Evolutionary conservation across 305 asterid species (phyloP), one percentile per base, ranked within the genome.

Genomic region (Rubia peregrina): DNA sequence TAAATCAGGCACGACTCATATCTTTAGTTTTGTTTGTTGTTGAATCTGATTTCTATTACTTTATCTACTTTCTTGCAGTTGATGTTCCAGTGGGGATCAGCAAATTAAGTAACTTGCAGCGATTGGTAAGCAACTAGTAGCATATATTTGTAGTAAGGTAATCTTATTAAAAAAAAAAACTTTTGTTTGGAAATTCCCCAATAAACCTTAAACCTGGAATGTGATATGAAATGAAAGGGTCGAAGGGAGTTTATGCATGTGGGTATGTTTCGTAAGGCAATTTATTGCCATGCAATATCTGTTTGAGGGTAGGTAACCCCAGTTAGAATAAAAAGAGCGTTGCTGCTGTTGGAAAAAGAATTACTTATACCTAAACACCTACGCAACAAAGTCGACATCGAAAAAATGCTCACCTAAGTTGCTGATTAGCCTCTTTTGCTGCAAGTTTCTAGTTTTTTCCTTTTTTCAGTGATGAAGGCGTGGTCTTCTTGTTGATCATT

Each of bases 31-130:
- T 67, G 22, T 19, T 55, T 80, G 78, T 67, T 74, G 44, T 65
- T 75, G 71, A 43, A 80, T 49, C 55, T 73, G 55, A 61, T 70
- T 4, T 74, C 33, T 67, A 59, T 63, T 19, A 24, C 36, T 68
- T 26, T 59, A n/a, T 72, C 7, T 68, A 7, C 78, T 67, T 41
- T 79, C 61, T 75, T 71, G 84, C 95, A 94, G 98, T 78, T 81
- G 97, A 91, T 61, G 75, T 94, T 70, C 96, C 99, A 1, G 43
- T 55, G 85, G 97, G 84, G 80, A 89, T 94, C 77, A 82, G 84
- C 89, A 88, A 88, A 76, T 77, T 94, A 83, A 77, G 79, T 66
- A 91, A 94, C 90, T 77, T 91, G 85, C 99, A 94, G 85, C 91
- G 99, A 41, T 73, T 91, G 95, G 97, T 94, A 85, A 88, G 97